Evolutionary conservation across 176 grass and related monocot species (phyloP).

Genomic region (Rhynchospora tenuis): DNA sequence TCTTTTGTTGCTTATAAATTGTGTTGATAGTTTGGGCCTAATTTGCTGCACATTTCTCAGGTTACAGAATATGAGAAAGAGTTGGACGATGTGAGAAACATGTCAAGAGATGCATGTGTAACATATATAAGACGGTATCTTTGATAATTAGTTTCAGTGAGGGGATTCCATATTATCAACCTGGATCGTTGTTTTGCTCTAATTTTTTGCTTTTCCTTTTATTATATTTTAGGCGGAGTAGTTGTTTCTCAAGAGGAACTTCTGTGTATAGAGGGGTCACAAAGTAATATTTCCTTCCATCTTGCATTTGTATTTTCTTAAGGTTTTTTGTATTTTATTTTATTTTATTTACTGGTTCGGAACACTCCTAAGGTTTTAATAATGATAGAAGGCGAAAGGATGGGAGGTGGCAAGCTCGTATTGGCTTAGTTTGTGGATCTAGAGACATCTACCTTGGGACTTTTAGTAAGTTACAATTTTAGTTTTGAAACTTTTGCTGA

Average conservation of each 20-base stretch:
- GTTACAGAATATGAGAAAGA: slow-evolving; percentile 65
- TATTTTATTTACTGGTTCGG: slow-evolving; percentile 4
- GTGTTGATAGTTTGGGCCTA: neutral
- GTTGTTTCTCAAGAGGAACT: slow-evolving; percentile 99
- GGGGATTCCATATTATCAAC: neutral
- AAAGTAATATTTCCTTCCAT: slow-evolving; percentile 46
- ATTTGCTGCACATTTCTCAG: slow-evolving; percentile 25
- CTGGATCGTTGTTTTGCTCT: neutral
- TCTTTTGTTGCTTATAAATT: neutral
- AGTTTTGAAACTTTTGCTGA: neutral
- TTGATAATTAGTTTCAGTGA: slow-evolving; percentile 22
- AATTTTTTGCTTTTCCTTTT: neutral
- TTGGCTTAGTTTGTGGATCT: slow-evolving; percentile 78
- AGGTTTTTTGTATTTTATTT: slow-evolving; percentile 7
- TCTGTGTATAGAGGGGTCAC: slow-evolving; percentile 95
- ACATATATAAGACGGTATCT: slow-evolving; percentile 83
- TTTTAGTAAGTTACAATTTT: slow-evolving; percentile 51
- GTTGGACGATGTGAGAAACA: slow-evolving; percentile 49
- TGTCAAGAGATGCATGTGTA: slow-evolving; percentile 78
- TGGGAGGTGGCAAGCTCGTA: slow-evolving; percentile 93
- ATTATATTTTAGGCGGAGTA: slow-evolving; percentile 60
- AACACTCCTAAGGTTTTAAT: neutral
- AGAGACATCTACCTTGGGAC: slow-evolving; percentile 98
- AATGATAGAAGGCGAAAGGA: slow-evolving; percentile 83
- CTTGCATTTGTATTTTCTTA: slow-evolving; percentile 1